phyloP scores from a whole-genome alignment of 2,329 filamentous ascomycete species.

The Aspergillus sp. region DNA sequence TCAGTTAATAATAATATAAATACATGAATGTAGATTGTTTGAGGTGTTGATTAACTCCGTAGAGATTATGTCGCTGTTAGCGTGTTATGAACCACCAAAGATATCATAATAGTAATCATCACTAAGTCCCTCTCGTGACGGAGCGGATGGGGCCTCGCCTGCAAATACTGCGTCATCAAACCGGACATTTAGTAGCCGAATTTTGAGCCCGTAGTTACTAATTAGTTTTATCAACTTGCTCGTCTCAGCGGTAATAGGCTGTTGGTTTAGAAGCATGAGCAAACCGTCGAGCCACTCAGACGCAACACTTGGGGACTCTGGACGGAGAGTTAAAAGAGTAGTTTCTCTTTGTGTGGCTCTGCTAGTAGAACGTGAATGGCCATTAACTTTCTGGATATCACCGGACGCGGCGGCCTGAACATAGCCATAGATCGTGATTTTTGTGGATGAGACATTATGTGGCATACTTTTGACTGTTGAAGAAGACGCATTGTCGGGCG shows the following conservation, averaged over 20 bases:
- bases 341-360: constrained; percentile 59
- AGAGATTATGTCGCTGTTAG: not conserved
- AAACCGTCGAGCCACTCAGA: constrained; percentile 97
- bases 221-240: constrained; percentile 85
- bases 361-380: constrained; percentile 32
- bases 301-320: constrained; percentile 75
- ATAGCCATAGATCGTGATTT: constrained; percentile 88
- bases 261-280: constrained; percentile 90
- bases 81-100: constrained; percentile 39
- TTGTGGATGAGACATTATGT: constrained; percentile 59
- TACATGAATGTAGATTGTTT: no score
- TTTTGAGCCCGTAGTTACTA: constrained; percentile 87
- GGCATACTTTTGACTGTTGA: constrained; percentile 48
- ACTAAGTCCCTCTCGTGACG: constrained; percentile 79
- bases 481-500: constrained; percentile 51
- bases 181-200: constrained; percentile 84
- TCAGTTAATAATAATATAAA: not conserved
- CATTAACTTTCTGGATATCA: constrained; percentile 37
- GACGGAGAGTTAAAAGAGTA: constrained; percentile 78
- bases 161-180: constrained; percentile 75
- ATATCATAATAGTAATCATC: constrained; percentile 93
- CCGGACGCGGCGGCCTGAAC: constrained; percentile 32
- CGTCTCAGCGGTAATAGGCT: constrained; percentile 95
- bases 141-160: constrained; percentile 72
- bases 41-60: not conserved